These are phyloP conservation scores for Adansonia grandidieri DNA, from an alignment of 441 rosid species.

Conservation along the genomic window DNA sequence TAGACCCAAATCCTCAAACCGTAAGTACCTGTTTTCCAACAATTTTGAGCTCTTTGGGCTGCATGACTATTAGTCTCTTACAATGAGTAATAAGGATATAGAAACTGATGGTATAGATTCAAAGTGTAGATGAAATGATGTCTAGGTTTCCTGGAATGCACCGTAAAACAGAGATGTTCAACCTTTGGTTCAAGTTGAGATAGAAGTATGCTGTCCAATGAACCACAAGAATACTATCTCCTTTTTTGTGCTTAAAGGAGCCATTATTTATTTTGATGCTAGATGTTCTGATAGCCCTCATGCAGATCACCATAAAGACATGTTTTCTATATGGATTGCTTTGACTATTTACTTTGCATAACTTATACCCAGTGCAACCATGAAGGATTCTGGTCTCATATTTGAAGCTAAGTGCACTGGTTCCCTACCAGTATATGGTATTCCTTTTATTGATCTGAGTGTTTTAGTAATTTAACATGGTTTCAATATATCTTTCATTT, in stretches of 20 bases:
- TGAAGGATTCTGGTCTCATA: slow-evolving; percentile 22
- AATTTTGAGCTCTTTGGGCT: neutral
- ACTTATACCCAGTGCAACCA: slow-evolving; percentile 12
- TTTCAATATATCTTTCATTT: slow-evolving; percentile 25
- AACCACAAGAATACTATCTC: neutral
- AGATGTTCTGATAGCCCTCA: neutral
- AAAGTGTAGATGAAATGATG: neutral
- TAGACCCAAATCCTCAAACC: slow-evolving; percentile 90
- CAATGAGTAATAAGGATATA: slow-evolving; percentile 1
- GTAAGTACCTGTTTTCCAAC: slow-evolving; percentile 46
- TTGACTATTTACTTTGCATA: slow-evolving; percentile 11
- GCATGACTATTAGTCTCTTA: neutral
- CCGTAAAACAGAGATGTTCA: slow-evolving; percentile 5
- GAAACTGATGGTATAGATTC: slow-evolving; percentile 2
- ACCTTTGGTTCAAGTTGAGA: slow-evolving; percentile 3
- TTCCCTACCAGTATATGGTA: slow-evolving; percentile 15
- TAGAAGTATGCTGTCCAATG: neutral
- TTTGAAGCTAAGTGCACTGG: slow-evolving; percentile 12
- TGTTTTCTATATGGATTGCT: slow-evolving; percentile 12
- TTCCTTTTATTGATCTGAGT: slow-evolving; percentile 31
- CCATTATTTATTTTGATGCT: slow-evolving; percentile 10
- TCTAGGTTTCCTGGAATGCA: slow-evolving; percentile 6
- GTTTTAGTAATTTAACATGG: slow-evolving; percentile 17
- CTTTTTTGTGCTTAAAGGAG: slow-evolving; percentile 17
- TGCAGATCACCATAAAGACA: slow-evolving; percentile 6